Conservation (phyloP, 2,329 filamentous ascomycete species). For the Aspergillus sclerotialis region DNA sequence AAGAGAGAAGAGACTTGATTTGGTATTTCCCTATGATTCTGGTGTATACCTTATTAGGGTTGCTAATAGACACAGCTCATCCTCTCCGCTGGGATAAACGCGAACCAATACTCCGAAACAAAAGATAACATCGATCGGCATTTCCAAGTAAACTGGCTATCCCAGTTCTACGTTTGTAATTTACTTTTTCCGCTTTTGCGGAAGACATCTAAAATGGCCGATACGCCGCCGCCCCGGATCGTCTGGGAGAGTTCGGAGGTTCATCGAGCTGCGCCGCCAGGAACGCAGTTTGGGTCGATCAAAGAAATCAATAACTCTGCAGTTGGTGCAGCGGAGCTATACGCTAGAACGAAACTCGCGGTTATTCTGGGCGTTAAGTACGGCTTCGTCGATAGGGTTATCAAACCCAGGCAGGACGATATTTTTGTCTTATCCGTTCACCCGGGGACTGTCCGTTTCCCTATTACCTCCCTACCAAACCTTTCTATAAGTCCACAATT, state of each 20-base stretch:
- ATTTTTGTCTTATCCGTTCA: constrained; percentile 39
- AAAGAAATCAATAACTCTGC: constrained; percentile 39
- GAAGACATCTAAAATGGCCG: constrained; percentile 32
- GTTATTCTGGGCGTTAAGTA: constrained; percentile 40
- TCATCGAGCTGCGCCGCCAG: constrained; percentile 32
- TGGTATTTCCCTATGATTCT: constrained; percentile 11
- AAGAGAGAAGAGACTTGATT: constrained; percentile 33
- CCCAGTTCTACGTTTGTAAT: constrained; percentile 39
- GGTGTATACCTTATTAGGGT: neutral
- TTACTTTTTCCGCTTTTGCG: constrained; percentile 37
- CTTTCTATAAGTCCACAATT: no score
- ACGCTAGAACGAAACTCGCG: constrained; percentile 38
- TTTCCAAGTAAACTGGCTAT: constrained; percentile 40
- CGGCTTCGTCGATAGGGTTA: constrained; percentile 35
- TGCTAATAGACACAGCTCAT: constrained; percentile 24
- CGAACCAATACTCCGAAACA: constrained; percentile 32
- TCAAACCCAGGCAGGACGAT: constrained; percentile 35
- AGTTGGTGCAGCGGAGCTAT: constrained; percentile 29
- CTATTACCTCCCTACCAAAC: neutral
- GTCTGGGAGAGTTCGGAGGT: constrained; percentile 38
- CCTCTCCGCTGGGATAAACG: constrained; percentile 39
- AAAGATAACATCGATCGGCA: constrained; percentile 33
- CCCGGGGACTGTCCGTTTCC: constrained; percentile 20
- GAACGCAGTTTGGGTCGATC: constrained; percentile 31
- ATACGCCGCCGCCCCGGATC: constrained; percentile 31